Evolutionary conservation across 1,139 yeast species (phyloP).

Genomic region (Zhuliangozyma parablackwelliae): DNA sequence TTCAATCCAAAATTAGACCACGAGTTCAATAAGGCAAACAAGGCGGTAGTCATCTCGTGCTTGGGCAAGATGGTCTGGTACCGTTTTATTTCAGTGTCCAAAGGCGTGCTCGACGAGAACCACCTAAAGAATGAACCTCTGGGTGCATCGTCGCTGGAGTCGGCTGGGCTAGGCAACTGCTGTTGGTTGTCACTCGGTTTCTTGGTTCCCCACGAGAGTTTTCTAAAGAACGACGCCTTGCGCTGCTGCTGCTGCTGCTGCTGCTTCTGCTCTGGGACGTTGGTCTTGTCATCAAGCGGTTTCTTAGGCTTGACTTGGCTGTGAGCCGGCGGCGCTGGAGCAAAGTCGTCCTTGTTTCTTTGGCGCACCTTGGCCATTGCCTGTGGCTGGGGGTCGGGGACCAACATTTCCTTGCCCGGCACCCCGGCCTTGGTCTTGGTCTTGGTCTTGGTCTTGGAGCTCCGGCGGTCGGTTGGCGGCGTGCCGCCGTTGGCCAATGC

Average conservation of each 20-base stretch:
- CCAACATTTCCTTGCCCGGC: slow-evolving; percentile 38
- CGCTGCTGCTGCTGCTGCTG: slow-evolving; percentile 18
- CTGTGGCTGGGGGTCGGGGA: slow-evolving; percentile 20
- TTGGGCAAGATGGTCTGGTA: slow-evolving; percentile 44
- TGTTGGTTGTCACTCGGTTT: slow-evolving; percentile 24
- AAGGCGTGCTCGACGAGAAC: slow-evolving; percentile 32
- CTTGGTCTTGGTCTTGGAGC: slow-evolving; percentile 15
- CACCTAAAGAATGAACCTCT: slow-evolving; percentile 37
- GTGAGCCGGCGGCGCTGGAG: slow-evolving; percentile 18
- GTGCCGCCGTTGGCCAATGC: slow-evolving; percentile 8
- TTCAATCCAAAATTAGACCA: slow-evolving; percentile 73
- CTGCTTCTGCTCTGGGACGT: slow-evolving; percentile 14
- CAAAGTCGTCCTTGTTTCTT: slow-evolving; percentile 12
- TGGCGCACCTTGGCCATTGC: slow-evolving; percentile 27
- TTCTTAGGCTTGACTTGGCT: slow-evolving; percentile 12
- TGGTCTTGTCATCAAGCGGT: slow-evolving; percentile 33
- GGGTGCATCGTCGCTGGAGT: slow-evolving; percentile 28
- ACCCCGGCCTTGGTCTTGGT: slow-evolving; percentile 22
- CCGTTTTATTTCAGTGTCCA: slow-evolving; percentile 30
- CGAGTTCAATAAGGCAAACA: slow-evolving; percentile 56
- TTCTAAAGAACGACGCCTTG: slow-evolving; percentile 55
- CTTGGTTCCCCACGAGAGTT: slow-evolving; percentile 54
- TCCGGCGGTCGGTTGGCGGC: slow-evolving; percentile 2
- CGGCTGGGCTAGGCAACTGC: slow-evolving; percentile 40
- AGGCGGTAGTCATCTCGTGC: slow-evolving; percentile 61